phyloP scores from a whole-genome alignment of 352 stramenopile genomes.

The Peronosclerospora sorghi region DNA sequence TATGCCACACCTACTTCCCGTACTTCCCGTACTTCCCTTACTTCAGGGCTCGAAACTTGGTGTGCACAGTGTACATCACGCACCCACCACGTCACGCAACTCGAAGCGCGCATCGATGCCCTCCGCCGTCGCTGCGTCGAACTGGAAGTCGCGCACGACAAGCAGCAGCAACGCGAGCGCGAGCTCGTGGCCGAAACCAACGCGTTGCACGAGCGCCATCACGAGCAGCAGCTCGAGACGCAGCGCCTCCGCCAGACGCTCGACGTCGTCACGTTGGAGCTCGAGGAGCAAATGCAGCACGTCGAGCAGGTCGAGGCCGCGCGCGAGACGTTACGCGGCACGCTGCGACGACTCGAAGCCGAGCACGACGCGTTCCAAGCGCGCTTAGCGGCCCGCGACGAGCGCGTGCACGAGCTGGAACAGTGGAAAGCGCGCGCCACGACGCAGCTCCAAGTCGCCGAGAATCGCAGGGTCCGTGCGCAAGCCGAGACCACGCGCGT shows the following conservation, averaged over 20 bases:
- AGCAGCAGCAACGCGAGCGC: slow-evolving; percentile 14
- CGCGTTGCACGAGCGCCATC: slow-evolving; percentile 12
- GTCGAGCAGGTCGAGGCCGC: slow-evolving; percentile 9
- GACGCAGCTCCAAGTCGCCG: slow-evolving; percentile 25
- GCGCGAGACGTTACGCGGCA: slow-evolving; percentile 18
- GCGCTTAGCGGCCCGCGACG: slow-evolving; percentile 10
- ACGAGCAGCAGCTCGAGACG: slow-evolving; percentile 12
- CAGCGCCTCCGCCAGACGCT: slow-evolving; percentile 8
- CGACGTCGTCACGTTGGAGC: slow-evolving; percentile 10
- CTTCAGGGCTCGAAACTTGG: slow-evolving; percentile 7
- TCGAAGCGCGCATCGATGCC: slow-evolving; percentile 19
- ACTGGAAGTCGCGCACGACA: slow-evolving; percentile 28
- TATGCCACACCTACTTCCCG: too few species aligned
- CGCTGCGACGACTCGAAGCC: slow-evolving; percentile 8
- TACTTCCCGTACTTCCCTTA: slow-evolving; percentile 5
- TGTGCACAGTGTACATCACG: slow-evolving; percentile 15
- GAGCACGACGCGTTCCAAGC: slow-evolving; percentile 14
- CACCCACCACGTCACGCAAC: slow-evolving; percentile 8
- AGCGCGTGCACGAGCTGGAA: slow-evolving; percentile 13
- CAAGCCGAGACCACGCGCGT: slow-evolving; percentile 15
- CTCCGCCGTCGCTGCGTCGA: slow-evolving; percentile 35
- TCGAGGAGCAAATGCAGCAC: slow-evolving; percentile 14
- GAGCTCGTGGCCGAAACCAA: slow-evolving; percentile 15
- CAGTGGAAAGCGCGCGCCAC: slow-evolving; percentile 10
- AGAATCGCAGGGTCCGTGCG: slow-evolving; percentile 20